Conservation (phyloP, 1,284 basidiomycete species). For the Moniliella sp. region DNA sequence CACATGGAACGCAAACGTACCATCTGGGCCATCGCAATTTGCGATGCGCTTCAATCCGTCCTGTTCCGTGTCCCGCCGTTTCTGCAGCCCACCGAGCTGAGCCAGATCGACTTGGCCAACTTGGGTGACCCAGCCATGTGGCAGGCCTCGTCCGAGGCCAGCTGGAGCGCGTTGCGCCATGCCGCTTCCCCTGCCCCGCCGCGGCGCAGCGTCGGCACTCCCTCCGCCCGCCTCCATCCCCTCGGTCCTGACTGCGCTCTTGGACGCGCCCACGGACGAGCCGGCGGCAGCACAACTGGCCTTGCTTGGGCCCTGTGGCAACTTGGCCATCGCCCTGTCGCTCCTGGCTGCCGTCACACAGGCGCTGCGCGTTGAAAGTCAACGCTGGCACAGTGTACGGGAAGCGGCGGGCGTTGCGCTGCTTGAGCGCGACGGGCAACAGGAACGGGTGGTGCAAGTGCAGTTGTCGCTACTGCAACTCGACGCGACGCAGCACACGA, state of each 20-base stretch:
- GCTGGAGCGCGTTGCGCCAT: background rate
- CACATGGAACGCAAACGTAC: background rate
- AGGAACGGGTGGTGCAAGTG: no score
- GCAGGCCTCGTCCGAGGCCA: background rate
- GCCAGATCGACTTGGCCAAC: background rate
- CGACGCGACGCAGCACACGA: no score
- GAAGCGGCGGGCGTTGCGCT: no score
- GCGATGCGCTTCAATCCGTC: background rate
- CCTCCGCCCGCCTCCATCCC: background rate
- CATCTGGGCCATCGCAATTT: background rate
- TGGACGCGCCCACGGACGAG: background rate
- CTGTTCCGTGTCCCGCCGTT: background rate
- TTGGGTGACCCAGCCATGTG: background rate
- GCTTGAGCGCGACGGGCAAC: no score
- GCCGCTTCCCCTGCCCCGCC: background rate
- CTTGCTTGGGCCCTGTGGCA: background rate
- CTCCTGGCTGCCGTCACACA: no score
- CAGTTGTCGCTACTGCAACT: no score
- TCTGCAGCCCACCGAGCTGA: background rate
- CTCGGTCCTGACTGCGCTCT: background rate
- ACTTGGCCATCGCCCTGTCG: no score
- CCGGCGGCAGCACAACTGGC: background rate
- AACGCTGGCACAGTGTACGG: no score
- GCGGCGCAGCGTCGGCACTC: background rate
- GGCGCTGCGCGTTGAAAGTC: no score